phyloP scores from a whole-genome alignment of 768 basidiomycete genomes.

The Cantharellus cinnabarinus region DNA sequence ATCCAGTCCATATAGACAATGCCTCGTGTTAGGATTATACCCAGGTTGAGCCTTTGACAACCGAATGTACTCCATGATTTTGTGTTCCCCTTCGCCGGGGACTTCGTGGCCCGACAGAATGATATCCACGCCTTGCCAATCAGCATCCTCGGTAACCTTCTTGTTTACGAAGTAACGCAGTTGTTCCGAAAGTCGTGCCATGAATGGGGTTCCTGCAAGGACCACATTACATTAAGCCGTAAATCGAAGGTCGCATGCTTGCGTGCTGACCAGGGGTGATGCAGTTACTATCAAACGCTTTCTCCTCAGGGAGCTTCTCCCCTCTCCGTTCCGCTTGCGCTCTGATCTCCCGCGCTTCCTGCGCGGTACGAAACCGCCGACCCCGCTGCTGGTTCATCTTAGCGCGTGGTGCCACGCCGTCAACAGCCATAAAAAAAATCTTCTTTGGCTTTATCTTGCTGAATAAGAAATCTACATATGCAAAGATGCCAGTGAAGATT shows the following conservation, averaged over 20 bases:
- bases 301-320: conserved; percentile 78
- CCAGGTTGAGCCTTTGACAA: conserved; percentile 83
- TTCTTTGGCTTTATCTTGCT: conserved; percentile 95
- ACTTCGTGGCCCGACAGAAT: conserved; percentile 95
- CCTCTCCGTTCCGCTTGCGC: conserved; percentile 79
- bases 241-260: not conserved
- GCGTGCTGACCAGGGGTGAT: conserved; percentile 73
- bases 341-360: conserved; percentile 69
- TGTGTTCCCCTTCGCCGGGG: conserved; percentile 98
- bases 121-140: conserved; percentile 83
- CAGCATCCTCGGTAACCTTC: conserved; percentile 91
- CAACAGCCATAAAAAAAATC: conserved; percentile 96
- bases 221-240: not conserved
- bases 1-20: conserved; percentile 95
- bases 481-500: conserved; percentile 91
- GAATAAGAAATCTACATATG: conserved; percentile 93
- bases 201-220: conserved; percentile 69
- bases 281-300: conserved; percentile 96
- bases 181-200: conserved; percentile 80
- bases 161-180: conserved; percentile 93
- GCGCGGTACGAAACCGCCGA: conserved; percentile 82
- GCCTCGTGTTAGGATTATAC: conserved; percentile 90
- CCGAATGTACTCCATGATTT: conserved; percentile 99
- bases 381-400: conserved; percentile 99
- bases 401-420: conserved; percentile 89